Conservation (phyloP, 768 basidiomycete species). For the Pluteus cervinus region DNA sequence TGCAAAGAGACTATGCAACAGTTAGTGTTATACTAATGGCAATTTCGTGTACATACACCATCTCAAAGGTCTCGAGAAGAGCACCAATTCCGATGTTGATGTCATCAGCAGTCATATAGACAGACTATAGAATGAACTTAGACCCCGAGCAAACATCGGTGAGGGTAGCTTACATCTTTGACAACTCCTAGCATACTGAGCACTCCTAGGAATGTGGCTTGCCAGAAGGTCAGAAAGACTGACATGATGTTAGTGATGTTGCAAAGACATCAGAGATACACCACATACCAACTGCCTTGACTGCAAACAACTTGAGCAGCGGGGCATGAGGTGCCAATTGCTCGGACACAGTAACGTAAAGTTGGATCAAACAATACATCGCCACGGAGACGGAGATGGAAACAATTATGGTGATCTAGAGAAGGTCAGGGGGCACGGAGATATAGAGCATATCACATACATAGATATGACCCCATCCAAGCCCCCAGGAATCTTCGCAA, state of each 20-base stretch:
- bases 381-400: conserved; percentile 70
- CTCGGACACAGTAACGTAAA: conserved; percentile 53
- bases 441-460: conserved; percentile 26
- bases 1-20: conserved; percentile 46
- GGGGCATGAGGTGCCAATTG: conserved; percentile 56
- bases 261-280: neutral
- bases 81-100: conserved; percentile 69
- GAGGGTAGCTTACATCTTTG: conserved; percentile 42
- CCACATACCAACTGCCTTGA: conserved; percentile 64
- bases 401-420: conserved; percentile 51
- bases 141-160: neutral
- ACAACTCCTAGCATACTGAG: conserved; percentile 54
- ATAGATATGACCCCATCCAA: conserved; percentile 64
- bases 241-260: conserved; percentile 1
- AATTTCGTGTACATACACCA: conserved; percentile 45
- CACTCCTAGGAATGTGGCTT: conserved; percentile 52
- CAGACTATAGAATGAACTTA: conserved; percentile 31
- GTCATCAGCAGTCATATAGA: conserved; percentile 68
- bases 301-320: conserved; percentile 59
- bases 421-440: conserved; percentile 1
- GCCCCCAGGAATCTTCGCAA: conserved; percentile 66
- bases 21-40: conserved; percentile 3
- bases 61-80: conserved; percentile 65
- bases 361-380: conserved; percentile 74
- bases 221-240: conserved; percentile 80